Base-by-base conservation (phyloP, 495 filamentous ascomycete species). In the Tuber brumale region DNA sequence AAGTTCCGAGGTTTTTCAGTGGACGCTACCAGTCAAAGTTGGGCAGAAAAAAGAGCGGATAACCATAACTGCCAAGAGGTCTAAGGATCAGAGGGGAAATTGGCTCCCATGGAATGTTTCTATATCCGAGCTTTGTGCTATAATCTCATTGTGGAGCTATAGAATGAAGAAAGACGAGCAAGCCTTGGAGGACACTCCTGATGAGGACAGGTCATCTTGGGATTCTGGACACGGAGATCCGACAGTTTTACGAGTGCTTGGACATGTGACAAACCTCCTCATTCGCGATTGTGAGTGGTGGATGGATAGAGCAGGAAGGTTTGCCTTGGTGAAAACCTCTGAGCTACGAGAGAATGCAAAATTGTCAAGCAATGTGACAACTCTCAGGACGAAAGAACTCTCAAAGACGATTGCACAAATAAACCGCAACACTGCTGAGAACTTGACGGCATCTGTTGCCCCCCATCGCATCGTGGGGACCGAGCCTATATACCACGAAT, bases 61-160 rank as follows among this genome's bases (percentile, higher is more conserved):
- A 61, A 14, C 23, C 10, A 27, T 61, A 61, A 61, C 51, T 61
- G 51, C 51, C 23, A 48, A 4, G 16, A 27, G 35, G 10, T 4
- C 23, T 72, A 10, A 72, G 31, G 6, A 48, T 44, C 7, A 46
- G 45, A 43, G 41, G 41, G 19, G 69, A 12, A 46, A 70, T 23
- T 76, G 75, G 75, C 69, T 2, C 3, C 35, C 71, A 21, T 76
- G 75, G 75, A 5, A 51, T 70, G 70, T 51, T 19, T 61, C 72
- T 19, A 39, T 43, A 46, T 48, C 21, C n/a, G 42, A 76, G 31
- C 37, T 76, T 41, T 61, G 57, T 10, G 75, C 75, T 69, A 72
- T 76, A 3, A 43, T 76, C 41, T 76, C 42, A 19, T 70, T 76
- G 69, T 76, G 75, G 75, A 61, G 51, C 51, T 61, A 31, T 61